phyloP scores from a whole-genome alignment of 2,329 filamentous ascomycete species.

The Aspergillus ruber region DNA sequence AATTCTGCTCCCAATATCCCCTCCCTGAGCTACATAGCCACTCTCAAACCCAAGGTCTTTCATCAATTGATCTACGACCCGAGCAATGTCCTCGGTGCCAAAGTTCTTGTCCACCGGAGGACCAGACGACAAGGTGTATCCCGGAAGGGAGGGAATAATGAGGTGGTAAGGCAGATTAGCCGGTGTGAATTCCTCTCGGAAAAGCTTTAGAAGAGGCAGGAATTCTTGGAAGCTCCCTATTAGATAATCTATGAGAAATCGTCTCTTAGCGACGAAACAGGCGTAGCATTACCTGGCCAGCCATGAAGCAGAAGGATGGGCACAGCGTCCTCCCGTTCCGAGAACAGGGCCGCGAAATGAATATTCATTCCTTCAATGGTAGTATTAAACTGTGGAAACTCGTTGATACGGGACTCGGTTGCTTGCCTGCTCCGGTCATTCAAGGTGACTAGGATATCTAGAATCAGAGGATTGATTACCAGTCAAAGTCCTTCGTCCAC shows the following conservation, averaged over 20 bases:
- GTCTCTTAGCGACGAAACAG: background rate
- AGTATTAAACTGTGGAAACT: conserved; percentile 45
- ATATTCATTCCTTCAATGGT: conserved; percentile 38
- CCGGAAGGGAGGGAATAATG: conserved; percentile 26
- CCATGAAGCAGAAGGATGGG: conserved; percentile 42
- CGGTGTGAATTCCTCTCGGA: conserved; percentile 20
- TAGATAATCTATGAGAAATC: background rate
- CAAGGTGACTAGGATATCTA: conserved; percentile 6
- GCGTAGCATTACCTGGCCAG: conserved; percentile 22
- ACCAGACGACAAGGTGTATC: conserved; percentile 24
- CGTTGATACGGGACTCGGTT: conserved; percentile 41
- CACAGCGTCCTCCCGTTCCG: conserved; percentile 39
- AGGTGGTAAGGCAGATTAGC: conserved; percentile 23
- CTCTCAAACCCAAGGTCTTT: conserved; percentile 20
- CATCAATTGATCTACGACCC: conserved; percentile 25
- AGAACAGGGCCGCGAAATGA: conserved; percentile 48
- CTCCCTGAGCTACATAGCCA: conserved; percentile 27
- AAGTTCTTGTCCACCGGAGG: conserved; percentile 23
- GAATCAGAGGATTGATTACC: conserved; percentile 31
- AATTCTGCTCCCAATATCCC: conserved; percentile 25
- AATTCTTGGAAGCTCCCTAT: conserved; percentile 30
- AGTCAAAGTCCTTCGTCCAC: conserved; percentile 44
- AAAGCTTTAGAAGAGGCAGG: conserved; percentile 22
- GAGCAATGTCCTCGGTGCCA: conserved; percentile 16
- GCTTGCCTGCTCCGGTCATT: conserved; percentile 18